Evolutionary conservation across 306 rosid species (phyloP).

Genomic region (Vigna radiata): DNA sequence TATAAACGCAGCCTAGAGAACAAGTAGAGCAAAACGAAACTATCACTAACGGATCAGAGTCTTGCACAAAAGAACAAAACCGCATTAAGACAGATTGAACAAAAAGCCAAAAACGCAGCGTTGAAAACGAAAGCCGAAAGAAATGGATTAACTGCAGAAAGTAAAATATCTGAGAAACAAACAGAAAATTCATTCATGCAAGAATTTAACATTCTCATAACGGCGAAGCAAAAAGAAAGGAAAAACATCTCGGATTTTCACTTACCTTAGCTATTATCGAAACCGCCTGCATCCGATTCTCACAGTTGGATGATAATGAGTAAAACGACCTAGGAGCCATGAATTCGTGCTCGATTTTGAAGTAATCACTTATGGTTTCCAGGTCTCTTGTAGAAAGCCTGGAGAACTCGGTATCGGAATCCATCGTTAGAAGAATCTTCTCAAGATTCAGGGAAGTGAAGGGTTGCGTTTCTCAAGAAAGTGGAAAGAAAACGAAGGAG

Average conservation of each 20-base stretch:
- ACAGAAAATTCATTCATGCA: background rate
- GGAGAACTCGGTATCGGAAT: background rate
- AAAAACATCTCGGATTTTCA: background rate
- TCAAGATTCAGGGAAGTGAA: background rate
- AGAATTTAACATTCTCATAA: background rate
- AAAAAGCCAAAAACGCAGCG: too few species aligned
- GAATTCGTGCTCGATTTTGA: background rate
- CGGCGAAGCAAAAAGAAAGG: background rate
- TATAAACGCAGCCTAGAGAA: too few species aligned
- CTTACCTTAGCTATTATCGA: conserved; percentile 6
- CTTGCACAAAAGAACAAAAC: too few species aligned
- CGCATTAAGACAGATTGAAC: too few species aligned
- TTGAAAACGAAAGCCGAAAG: too few species aligned
- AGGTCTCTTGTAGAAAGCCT: background rate
- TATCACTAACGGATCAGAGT: too few species aligned
- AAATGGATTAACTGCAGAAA: too few species aligned
- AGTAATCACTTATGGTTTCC: background rate
- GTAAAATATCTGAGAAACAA: background rate
- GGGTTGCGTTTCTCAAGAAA: conserved; percentile 28
- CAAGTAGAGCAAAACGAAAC: too few species aligned
- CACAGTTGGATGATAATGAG: rapidly evolving
- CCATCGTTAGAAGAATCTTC: conserved; percentile 20
- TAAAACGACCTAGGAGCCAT: background rate
- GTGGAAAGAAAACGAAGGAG: conserved; percentile 13
- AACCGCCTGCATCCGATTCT: background rate